A percentile compares a stretch with the other conserved stretches of the same genome.
These are phyloP conservation scores for Nakazawaea siamensis DNA, from an alignment of 805 yeast species.

Conservation along the genomic window DNA sequence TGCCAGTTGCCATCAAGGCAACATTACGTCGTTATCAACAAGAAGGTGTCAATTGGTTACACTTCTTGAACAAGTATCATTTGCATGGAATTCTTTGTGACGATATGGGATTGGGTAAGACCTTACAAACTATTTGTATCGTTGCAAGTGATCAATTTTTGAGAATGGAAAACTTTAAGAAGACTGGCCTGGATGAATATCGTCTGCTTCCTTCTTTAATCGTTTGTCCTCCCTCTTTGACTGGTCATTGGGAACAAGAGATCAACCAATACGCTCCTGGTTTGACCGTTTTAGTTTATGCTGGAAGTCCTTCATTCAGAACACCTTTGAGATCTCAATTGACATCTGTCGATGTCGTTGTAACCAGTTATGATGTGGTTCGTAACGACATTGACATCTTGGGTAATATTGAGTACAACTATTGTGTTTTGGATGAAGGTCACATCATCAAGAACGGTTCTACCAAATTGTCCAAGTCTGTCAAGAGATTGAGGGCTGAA, in stretches of 20 bases:
- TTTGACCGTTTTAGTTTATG: constrained; percentile 74
- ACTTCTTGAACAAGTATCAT: constrained; percentile 89
- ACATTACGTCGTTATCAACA: constrained; percentile 92
- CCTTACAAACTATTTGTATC: constrained; percentile 94
- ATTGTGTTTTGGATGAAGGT: constrained; percentile 96
- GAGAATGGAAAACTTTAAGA: constrained; percentile 60
- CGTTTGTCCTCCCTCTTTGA: constrained; percentile 93
- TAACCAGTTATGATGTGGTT: constrained; percentile 94
- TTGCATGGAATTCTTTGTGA: constrained; percentile 97
- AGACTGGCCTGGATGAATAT: constrained; percentile 54
- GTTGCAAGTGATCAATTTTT: constrained; percentile 92
- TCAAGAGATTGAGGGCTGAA: constrained; percentile 73
- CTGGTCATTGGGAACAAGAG: constrained; percentile 99
- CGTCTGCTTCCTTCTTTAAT: constrained; percentile 78
- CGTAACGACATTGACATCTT: constrained; percentile 78
- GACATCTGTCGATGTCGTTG: constrained; percentile 66
- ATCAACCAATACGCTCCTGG: constrained; percentile 84
- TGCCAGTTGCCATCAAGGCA: constrained; percentile 90
- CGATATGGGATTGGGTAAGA: constrained; percentile 98
- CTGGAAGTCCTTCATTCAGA: constrained; percentile 84
- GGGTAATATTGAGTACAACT: constrained; percentile 63
- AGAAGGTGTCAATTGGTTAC: constrained; percentile 98
- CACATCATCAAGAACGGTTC: constrained; percentile 91
- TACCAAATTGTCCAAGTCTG: constrained; percentile 84
- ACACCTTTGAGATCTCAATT: constrained; percentile 44